Evolutionary conservation across 129 eudicot genomes (phyloP).

Genomic region (Chrysanthemum seticuspe): DNA sequence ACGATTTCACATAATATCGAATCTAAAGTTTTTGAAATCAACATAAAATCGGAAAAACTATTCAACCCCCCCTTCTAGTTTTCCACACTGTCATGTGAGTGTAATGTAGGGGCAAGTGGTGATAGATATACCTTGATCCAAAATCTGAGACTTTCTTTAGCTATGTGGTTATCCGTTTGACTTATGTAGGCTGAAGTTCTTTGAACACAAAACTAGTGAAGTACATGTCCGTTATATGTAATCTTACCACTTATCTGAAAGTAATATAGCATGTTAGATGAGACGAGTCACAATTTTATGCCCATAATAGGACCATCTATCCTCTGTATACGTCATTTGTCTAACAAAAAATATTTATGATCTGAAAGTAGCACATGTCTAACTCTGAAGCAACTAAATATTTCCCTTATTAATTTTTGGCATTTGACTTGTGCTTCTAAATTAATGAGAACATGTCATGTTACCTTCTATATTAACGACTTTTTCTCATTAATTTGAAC

Average conservation of each 20-base stretch:
- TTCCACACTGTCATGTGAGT: too few relatives aligned
- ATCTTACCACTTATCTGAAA: slow-evolving; percentile 71
- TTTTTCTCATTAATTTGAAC: too few relatives aligned
- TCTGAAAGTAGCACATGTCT: not conserved
- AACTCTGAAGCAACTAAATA: not conserved
- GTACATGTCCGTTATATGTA: slow-evolving; percentile 70
- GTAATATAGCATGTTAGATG: slow-evolving; percentile 14
- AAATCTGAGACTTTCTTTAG: slow-evolving; percentile 74
- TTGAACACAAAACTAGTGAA: slow-evolving; percentile 68
- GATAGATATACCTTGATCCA: slow-evolving; percentile 78
- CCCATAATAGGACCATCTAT: slow-evolving; percentile 16
- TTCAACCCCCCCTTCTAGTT: too few relatives aligned
- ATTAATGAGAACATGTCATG: too few relatives aligned
- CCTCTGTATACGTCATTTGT: slow-evolving; percentile 2
- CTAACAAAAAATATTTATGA: not conserved
- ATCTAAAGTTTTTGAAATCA: too few relatives aligned
- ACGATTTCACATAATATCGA: too few relatives aligned
- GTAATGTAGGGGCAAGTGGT: not conserved
- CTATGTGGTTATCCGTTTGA: slow-evolving; percentile 87
- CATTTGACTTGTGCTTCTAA: too few relatives aligned
- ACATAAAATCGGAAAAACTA: too few relatives aligned
- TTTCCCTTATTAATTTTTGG: not conserved
- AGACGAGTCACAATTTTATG: slow-evolving; percentile 4
- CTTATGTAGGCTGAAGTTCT: slow-evolving; percentile 86
- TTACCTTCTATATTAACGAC: too few relatives aligned